These are phyloP conservation scores for Dichotomocladium elegans DNA, from an alignment of 371 early-diverging fungal species.

Conservation along the genomic window DNA sequence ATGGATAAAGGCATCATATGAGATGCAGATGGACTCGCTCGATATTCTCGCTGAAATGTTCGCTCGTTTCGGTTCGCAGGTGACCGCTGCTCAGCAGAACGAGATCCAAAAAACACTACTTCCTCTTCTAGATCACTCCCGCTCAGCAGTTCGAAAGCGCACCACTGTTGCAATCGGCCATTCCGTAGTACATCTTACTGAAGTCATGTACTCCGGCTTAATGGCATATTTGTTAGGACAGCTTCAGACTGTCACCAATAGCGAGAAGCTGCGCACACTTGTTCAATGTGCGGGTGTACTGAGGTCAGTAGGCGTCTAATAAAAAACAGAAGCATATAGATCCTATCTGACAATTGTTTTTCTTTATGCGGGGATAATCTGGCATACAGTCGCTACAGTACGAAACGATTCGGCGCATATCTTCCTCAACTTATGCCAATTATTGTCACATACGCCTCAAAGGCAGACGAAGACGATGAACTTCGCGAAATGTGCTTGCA, in stretches of 20 bases:
- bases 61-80: conserved; percentile 66
- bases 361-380: no score
- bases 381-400: conserved; percentile 64
- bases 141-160: conserved; percentile 83
- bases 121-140: conserved; percentile 63
- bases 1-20: conserved; percentile 52
- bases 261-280: conserved; percentile 69
- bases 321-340: no score
- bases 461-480: conserved; percentile 77
- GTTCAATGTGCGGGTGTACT: conserved; percentile 72
- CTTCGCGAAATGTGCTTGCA: conserved; percentile 83
- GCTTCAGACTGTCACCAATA: conserved; percentile 40
- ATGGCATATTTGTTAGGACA: conserved; percentile 32
- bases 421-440: conserved; percentile 64
- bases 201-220: conserved; percentile 67
- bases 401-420: conserved; percentile 67
- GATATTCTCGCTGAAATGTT: conserved; percentile 85
- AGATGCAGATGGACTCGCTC: conserved; percentile 79
- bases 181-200: conserved; percentile 67
- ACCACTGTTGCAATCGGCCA: conserved; percentile 73
- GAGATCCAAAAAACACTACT: conserved; percentile 65
- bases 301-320: conserved; percentile 41
- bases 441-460: conserved; percentile 50
- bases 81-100: conserved; percentile 49
- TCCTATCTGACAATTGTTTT: no score